Percentiles rank a stretch among this genome's conserved stretches.
These are phyloP conservation scores for Setaria viridis DNA, from an alignment of 202 grass and related monocot genomes.

Conservation along the genomic window DNA sequence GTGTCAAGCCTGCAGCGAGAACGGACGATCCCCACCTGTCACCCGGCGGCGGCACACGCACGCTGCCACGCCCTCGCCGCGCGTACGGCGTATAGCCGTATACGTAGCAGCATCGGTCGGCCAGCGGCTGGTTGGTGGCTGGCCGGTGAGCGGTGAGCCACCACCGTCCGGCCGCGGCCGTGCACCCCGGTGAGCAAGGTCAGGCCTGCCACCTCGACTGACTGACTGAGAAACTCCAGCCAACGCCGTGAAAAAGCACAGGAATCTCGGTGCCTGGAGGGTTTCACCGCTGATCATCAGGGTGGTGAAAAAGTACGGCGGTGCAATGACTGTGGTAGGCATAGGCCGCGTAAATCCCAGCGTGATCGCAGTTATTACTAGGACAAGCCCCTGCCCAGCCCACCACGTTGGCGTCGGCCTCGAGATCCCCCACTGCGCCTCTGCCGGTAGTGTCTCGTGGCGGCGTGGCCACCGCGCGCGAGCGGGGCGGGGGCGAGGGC, in stretches of 20 bases:
- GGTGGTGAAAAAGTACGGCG: not conserved
- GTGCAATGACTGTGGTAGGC: slow-evolving; percentile 3
- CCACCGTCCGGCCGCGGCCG: slow-evolving; percentile 5
- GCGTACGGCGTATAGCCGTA: not conserved
- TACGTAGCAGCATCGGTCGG: too few species aligned
- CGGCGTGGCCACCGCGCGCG: slow-evolving; percentile 15
- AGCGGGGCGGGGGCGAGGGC: not conserved
- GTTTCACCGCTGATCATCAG: not conserved
- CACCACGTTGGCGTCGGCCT: slow-evolving; percentile 39
- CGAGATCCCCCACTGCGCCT: slow-evolving; percentile 34
- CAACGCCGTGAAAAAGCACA: not conserved
- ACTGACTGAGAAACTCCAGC: not conserved
- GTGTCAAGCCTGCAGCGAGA: not conserved
- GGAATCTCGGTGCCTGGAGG: not conserved
- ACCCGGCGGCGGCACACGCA: too few species aligned
- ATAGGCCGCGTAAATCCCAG: not conserved
- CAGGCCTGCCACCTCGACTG: not conserved
- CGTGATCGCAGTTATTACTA: slow-evolving; percentile 9
- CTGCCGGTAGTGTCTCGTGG: not conserved
- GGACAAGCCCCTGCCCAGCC: not conserved
- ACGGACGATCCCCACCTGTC: not conserved
- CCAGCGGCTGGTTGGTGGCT: not conserved
- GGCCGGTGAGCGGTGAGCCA: not conserved
- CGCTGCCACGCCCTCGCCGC: not conserved
- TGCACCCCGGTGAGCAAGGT: slow-evolving; percentile 16